These are phyloP conservation scores for Leonotis leonurus DNA, from an alignment of 257 asterid species.

Conservation along the genomic window DNA sequence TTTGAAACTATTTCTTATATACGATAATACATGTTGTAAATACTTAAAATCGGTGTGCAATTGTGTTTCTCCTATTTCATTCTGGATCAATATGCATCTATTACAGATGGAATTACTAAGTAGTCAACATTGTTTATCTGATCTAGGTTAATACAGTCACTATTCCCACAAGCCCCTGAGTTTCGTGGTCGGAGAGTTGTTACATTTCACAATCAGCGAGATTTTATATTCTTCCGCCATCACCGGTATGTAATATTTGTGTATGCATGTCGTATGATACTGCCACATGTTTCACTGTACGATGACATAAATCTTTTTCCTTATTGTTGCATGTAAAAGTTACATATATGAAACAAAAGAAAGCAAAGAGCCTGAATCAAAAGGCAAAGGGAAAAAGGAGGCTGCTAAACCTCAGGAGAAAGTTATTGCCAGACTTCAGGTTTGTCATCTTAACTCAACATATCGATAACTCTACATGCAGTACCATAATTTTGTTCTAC, in stretches of 20 bases:
- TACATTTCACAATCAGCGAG: constrained; percentile 96
- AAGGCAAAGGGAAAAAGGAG: constrained; percentile 36
- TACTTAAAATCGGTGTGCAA: background rate
- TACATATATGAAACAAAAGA: constrained; percentile 77
- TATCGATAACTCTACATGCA: background rate
- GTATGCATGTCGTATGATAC: background rate
- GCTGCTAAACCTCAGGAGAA: constrained; percentile 33
- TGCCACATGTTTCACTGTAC: background rate
- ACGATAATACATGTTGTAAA: background rate
- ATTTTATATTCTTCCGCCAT: constrained; percentile 88
- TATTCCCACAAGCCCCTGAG: constrained; percentile 88
- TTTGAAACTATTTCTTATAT: background rate
- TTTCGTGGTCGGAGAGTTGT: constrained; percentile 89
- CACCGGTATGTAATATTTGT: constrained; percentile 47
- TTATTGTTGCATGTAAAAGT: constrained; percentile 30
- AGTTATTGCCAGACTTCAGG: constrained; percentile 86
- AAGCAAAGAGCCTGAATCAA: constrained; percentile 42
- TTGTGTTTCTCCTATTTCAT: background rate
- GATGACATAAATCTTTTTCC: background rate
- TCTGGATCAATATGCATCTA: background rate
- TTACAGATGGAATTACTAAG: background rate
- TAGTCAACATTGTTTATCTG: background rate
- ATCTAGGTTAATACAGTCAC: constrained; percentile 68
- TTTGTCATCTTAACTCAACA: constrained; percentile 27
- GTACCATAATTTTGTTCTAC: background rate